A percentile compares a stretch with the other conserved stretches of the same genome.
Conservation (phyloP, 257 asterid genomes). For the Hygrophila difformis region DNA sequence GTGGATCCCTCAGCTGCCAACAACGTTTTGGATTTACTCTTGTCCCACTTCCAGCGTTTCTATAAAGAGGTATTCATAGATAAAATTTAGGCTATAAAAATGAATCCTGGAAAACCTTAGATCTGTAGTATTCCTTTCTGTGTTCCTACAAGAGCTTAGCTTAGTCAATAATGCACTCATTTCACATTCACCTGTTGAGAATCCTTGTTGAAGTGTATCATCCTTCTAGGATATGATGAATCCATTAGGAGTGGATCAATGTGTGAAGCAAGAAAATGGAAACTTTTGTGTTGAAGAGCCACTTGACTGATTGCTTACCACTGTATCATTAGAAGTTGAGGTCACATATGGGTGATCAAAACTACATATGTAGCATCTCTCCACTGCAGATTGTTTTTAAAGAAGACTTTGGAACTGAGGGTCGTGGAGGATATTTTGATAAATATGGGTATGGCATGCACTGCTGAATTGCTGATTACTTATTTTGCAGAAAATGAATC, state of each 20-base stretch:
- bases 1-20: constrained; percentile 59
- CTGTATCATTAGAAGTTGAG: constrained; percentile 6
- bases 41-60: constrained; percentile 67
- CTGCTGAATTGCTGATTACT: too few relatives aligned
- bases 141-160: constrained; percentile 10
- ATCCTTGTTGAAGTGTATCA: constrained; percentile 2
- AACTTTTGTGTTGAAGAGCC: constrained; percentile 67
- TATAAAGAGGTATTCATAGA: constrained; percentile 51
- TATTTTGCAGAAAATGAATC: constrained; percentile 9
- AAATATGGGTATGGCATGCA: too few relatives aligned
- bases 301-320: constrained; percentile 33
- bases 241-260: constrained; percentile 40
- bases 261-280: constrained; percentile 53
- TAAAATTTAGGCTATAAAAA: constrained; percentile 6
- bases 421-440: too few relatives aligned
- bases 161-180: not conserved
- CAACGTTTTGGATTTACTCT: constrained; percentile 52
- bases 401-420: constrained; percentile 98
- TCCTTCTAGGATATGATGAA: constrained; percentile 51
- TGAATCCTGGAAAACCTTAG: not conserved
- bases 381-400: constrained; percentile 79
- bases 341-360: constrained; percentile 5
- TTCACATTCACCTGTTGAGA: constrained; percentile 1
- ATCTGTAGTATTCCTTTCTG: constrained; percentile 4
- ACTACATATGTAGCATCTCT: constrained; percentile 6